Base-by-base conservation (phyloP, 2,329 filamentous ascomycete species). In the Aspergillus felis region DNA sequence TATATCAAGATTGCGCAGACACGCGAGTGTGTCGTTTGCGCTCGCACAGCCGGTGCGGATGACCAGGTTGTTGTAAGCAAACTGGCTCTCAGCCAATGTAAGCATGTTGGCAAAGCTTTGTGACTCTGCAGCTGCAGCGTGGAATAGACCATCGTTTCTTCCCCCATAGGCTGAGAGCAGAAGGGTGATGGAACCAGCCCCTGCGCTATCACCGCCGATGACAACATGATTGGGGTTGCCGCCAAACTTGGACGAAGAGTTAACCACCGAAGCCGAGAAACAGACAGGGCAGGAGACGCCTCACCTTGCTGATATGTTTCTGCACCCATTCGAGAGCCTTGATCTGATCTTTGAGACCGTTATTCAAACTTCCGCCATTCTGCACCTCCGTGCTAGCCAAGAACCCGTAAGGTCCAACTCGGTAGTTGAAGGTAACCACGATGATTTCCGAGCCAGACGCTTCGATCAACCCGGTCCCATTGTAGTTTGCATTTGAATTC, bases 361-460 rank as follows among this genome's bases (percentile, higher is more conserved):
- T 86, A 70, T 92, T 92, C 38, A 86, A 68, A 57, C 81, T 82
- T 2, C 83, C 81, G 4, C 73, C 62, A 61, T 59, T 32, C 32
- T 74, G 62, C 1, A 87, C 72, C 63, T 87, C 81, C 17, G 81
- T 74, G 55, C 84, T 79, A 1, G 84, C 83, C 12, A 92, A 78
- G 68, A 92, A 92, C 0, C 90, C 89, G 63, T 86, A 91, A 0
- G 84, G 81, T 0, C 89, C 89, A 10, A 92, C 87, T 4, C 90
- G 85, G 68, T 92, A 92, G 73, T 91, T 92, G 73, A 90, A 82
- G 9, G 81, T 87, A 1, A 92, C 87, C 0, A 91, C 84, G 0
- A 92, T 75, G 27, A 91, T 86, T 50, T 83, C 79, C 57, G 82
- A 75, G 41, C 80, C 78, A 20, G 83, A 82, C 0, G 85, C 86